phyloP scores from a whole-genome alignment of 1,284 basidiomycete genomes.

The Mrakiaceae sp. region DNA sequence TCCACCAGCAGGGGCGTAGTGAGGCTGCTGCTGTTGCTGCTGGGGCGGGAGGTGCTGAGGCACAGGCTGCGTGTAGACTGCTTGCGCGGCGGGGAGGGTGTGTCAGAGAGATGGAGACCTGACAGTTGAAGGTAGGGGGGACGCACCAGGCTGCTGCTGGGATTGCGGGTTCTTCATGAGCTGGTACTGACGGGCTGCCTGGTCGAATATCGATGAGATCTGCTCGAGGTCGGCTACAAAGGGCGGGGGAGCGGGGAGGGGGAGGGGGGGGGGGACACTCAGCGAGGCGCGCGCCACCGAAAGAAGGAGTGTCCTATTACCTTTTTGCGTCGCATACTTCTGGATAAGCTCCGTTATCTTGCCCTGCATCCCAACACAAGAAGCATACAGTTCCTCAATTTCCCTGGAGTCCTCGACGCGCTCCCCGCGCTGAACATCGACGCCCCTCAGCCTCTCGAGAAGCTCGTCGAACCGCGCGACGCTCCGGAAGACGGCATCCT shows the following conservation, averaged over 20 bases:
- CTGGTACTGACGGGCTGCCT: conserved; percentile 35
- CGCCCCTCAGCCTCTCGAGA: conserved; percentile 60
- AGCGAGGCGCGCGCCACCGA: neutral
- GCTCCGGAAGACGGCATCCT: conserved; percentile 54
- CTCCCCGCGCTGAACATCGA: conserved; percentile 63
- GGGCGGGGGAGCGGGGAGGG: neutral
- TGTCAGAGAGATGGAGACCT: neutral
- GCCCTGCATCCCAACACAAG: conserved; percentile 66
- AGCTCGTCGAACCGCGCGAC: conserved; percentile 57
- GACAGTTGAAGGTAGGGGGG: too few species aligned
- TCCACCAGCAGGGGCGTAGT: neutral
- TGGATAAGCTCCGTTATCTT: conserved; percentile 95
- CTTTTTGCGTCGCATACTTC: conserved; percentile 85
- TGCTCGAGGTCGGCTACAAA: conserved; percentile 35
- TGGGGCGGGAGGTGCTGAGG: conserved; percentile 8
- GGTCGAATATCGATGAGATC: conserved; percentile 35
- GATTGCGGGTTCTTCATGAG: conserved; percentile 26
- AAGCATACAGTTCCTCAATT: conserved; percentile 44
- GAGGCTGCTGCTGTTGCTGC: neutral
- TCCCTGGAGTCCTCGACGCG: conserved; percentile 90
- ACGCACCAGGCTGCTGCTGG: too few species aligned
- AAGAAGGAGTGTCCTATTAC: conserved; percentile 41
- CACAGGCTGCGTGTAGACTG: conserved; percentile 7
- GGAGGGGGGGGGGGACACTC: neutral
- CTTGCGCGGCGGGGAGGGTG: neutral